Evolutionary conservation across 192 early-diverging fungal species (phyloP).

Genomic region (Rhizophagus clarus): DNA sequence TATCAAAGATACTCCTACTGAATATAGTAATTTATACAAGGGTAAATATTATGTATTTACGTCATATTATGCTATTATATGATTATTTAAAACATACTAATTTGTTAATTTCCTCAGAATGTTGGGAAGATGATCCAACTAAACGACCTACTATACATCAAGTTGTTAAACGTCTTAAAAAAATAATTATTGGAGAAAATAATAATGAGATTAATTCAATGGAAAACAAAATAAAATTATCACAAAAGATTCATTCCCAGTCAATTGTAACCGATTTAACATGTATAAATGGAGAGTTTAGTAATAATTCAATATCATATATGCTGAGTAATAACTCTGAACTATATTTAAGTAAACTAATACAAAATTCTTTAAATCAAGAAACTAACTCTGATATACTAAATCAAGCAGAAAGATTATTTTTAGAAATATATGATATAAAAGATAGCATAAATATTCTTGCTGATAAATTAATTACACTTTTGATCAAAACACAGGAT

Average conservation of each 20-base stretch:
- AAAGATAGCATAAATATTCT: background rate
- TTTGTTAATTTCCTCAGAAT: background rate
- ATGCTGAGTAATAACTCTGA: background rate
- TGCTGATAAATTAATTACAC: background rate
- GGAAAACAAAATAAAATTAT: background rate
- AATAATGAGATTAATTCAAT: background rate
- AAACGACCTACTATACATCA: background rate
- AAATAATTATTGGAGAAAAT: background rate
- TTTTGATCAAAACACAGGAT: background rate
- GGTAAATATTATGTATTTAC: background rate
- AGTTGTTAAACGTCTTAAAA: background rate
- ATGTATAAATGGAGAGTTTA: background rate
- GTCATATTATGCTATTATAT: too few species aligned
- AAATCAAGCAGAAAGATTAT: background rate
- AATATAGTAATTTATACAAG: background rate
- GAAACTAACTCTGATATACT: background rate
- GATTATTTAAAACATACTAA: background rate
- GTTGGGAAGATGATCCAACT: background rate
- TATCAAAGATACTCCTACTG: background rate
- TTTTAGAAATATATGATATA: background rate
- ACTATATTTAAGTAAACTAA: background rate
- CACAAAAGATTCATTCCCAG: too few species aligned
- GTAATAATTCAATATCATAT: background rate
- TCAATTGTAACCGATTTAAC: background rate
- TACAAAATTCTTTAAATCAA: background rate